A percentile compares a stretch with the other conserved stretches of the same genome.
Evolutionary conservation across 2,329 filamentous ascomycete species (phyloP).

Genomic region (Verticillium zaregamsianum): DNA sequence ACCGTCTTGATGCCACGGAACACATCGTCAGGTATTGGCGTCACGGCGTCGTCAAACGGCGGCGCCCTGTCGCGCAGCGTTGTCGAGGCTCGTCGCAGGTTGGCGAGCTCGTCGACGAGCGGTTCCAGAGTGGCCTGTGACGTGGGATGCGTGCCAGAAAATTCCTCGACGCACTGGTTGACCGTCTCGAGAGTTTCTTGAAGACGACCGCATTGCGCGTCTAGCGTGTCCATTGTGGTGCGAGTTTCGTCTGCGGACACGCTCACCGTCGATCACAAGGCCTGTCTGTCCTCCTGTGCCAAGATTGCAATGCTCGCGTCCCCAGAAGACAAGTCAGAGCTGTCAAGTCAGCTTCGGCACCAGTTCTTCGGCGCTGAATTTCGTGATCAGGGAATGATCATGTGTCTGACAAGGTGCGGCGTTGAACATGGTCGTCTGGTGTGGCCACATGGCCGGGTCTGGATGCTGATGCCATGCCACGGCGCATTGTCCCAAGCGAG

Average conservation of each 20-base stretch:
- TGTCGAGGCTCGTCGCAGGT: not conserved
- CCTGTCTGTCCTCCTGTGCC: too few relatives aligned
- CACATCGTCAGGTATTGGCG: not conserved
- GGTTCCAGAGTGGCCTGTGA: not conserved
- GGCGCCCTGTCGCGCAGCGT: not conserved
- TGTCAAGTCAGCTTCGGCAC: too few relatives aligned
- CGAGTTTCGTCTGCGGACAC: not conserved
- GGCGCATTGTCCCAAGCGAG: not conserved
- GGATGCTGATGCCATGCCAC: not conserved
- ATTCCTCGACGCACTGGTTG: not conserved
- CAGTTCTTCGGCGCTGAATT: too few relatives aligned
- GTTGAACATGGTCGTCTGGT: not conserved
- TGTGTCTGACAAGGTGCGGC: too few relatives aligned
- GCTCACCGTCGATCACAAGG: too few relatives aligned
- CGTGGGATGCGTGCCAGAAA: not conserved
- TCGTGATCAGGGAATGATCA: too few relatives aligned
- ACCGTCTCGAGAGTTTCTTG: not conserved
- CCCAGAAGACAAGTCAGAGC: too few relatives aligned
- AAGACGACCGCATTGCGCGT: constrained; percentile 25
- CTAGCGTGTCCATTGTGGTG: constrained; percentile 25
- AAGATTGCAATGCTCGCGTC: too few relatives aligned
- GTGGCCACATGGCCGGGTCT: not conserved
- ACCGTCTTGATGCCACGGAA: not conserved
- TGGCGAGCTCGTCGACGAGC: not conserved
- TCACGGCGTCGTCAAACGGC: not conserved